Conservation (phyloP, 805 yeast genomes). For the Ogataea methanolica region DNA sequence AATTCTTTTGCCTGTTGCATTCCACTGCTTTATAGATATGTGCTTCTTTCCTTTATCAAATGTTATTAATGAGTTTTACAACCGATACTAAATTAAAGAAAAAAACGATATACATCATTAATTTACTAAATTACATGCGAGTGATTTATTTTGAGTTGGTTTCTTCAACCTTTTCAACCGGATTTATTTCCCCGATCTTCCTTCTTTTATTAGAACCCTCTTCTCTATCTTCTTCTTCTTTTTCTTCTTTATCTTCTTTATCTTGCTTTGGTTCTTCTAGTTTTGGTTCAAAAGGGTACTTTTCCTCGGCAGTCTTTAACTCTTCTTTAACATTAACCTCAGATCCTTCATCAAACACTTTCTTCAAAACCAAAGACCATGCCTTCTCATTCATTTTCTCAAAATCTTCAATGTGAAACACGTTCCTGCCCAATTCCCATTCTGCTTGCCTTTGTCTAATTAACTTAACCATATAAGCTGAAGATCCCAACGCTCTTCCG, state of each 20-base stretch:
- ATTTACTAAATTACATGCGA: no score
- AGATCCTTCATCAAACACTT: conserved; percentile 47
- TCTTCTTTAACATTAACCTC: conserved; percentile 35
- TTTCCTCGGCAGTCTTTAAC: conserved; percentile 27
- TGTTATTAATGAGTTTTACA: no score
- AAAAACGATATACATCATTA: no score
- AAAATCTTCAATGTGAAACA: conserved; percentile 64
- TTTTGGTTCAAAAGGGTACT: conserved; percentile 5
- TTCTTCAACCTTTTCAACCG: no score
- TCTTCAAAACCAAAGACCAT: conserved; percentile 65
- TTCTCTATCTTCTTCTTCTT: neutral
- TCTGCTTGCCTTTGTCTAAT: conserved; percentile 73
- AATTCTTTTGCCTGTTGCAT: no score
- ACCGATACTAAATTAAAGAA: no score
- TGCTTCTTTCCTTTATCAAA: no score
- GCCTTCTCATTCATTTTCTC: conserved; percentile 50
- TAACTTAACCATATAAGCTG: conserved; percentile 85
- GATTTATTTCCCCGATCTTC: no score
- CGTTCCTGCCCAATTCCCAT: conserved; percentile 73
- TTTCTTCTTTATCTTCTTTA: conserved; percentile 1
- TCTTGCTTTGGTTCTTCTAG: conserved; percentile 1
- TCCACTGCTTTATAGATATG: no score
- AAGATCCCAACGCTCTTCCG: conserved; percentile 74
- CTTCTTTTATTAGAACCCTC: neutral
- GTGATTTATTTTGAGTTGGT: no score